Evolutionary conservation across 768 basidiomycete species (phyloP), one percentile per base, ranked within the genome.

Genomic region (Podaxis sp.): DNA sequence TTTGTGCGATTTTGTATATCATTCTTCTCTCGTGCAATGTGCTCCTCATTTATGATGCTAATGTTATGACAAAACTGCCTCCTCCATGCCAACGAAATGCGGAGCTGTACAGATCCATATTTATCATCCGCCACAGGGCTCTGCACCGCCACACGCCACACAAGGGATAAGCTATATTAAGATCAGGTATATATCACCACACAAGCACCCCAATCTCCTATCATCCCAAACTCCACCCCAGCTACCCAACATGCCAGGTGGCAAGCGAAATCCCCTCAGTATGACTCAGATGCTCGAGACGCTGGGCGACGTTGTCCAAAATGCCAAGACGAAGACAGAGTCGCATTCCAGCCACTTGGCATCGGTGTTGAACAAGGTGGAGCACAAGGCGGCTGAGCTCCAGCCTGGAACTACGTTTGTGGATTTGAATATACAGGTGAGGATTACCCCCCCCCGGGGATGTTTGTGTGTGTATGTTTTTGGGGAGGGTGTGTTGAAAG

Each of bases 391-490:
- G 38, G 71, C 76, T 4, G 75, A 74, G 14, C 55, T 62, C 5
- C 67, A 67, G 6, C 52, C 65, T n/a, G 37, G 61, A 5, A 59
- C 70, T 2, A 73, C 77, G n/a, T 84, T 80, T 63, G 79, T 86
- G 18, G 86, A 89, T 68, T 68, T 88, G 28, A 72, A 73, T 13
- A 82, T 88, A 55, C 81, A 84, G 72, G 84, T 84, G 59, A 60
- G 73, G 55, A 10, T 23, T 23, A 2, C 23, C 23, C 23, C 32
- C n/a, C n/a, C n/a, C n/a, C n/a, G n/a, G 52, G 21, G 32, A 25
- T 21, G 40, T 23, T 23, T 23, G 23, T 2, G 23, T 23, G 23
- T 23, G 23, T 16, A 9, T 14, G 44, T 36, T 7, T 60, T 6
- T n/a, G 4, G 13, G 1, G 38, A 40, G 16, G 21, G 21, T 23